Conservation (phyloP, 495 filamentous ascomycete species). For the Aspergillus panamensis region DNA sequence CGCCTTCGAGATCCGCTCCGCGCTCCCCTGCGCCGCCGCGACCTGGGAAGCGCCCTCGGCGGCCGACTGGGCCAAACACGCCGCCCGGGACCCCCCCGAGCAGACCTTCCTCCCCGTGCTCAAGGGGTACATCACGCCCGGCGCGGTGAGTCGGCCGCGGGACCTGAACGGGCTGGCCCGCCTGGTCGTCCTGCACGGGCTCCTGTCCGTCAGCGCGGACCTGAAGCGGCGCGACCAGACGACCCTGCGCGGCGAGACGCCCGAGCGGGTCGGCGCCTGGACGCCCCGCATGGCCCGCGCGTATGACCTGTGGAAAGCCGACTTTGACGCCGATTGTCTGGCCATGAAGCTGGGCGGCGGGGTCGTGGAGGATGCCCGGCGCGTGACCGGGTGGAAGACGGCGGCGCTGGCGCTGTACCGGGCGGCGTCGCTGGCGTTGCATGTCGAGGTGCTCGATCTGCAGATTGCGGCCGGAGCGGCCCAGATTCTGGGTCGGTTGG, state of each 20-base stretch:
- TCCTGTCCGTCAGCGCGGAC: conserved; percentile 56
- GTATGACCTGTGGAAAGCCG: conserved; percentile 52
- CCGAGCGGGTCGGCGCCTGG: conserved; percentile 44
- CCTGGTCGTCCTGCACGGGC: conserved; percentile 48
- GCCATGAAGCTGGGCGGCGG: conserved; percentile 29
- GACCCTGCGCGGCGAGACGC: conserved; percentile 36
- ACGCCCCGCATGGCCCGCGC: conserved; percentile 45
- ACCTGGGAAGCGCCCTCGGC: conserved; percentile 52
- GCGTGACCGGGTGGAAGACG: conserved; percentile 40
- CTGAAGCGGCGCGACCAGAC: conserved; percentile 55
- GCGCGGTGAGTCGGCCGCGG: conserved; percentile 21
- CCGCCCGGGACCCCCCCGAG: conserved; percentile 24
- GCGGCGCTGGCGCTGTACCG: conserved; percentile 49
- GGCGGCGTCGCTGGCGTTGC: conserved; percentile 46
- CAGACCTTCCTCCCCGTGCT: conserved; percentile 43
- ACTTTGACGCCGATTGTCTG: conserved; percentile 48
- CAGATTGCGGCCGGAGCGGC: conserved; percentile 54
- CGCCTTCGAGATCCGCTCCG: conserved; percentile 51
- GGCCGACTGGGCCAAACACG: conserved; percentile 41
- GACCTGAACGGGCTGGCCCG: conserved; percentile 48
- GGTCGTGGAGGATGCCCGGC: conserved; percentile 19
- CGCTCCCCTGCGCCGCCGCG: conserved; percentile 43
- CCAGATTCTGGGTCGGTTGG: conserved; percentile 48
- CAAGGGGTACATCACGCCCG: conserved; percentile 47
- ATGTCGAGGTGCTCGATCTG: conserved; percentile 52